These are phyloP conservation scores for Fusarium sp. DNA, from an alignment of 2,329 filamentous ascomycete species.

Conservation along the genomic window DNA sequence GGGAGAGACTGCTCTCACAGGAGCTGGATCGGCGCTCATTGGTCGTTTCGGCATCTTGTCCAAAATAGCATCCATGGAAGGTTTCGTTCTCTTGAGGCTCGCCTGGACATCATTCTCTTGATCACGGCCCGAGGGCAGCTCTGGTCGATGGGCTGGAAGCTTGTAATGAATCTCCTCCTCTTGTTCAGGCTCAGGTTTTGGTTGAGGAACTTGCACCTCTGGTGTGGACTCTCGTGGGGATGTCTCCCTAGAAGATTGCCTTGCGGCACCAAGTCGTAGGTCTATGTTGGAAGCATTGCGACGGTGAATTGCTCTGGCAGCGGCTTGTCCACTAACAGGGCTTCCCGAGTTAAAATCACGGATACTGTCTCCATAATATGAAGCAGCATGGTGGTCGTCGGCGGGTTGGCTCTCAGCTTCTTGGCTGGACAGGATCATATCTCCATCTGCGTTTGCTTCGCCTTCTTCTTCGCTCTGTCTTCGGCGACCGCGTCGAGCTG, in stretches of 20 bases:
- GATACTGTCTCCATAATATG: constrained; percentile 57
- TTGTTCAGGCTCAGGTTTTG: constrained; percentile 33
- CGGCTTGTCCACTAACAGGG: constrained; percentile 63
- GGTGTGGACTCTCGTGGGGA: constrained; percentile 34
- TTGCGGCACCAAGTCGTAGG: constrained; percentile 48
- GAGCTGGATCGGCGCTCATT: constrained; percentile 57
- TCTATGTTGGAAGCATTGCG: constrained; percentile 54
- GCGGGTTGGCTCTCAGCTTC: constrained; percentile 57
- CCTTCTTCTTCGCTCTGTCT: constrained; percentile 64
- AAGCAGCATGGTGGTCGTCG: constrained; percentile 53
- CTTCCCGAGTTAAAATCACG: constrained; percentile 69
- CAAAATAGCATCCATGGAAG: constrained; percentile 63
- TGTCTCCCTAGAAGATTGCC: constrained; percentile 47
- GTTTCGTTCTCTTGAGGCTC: constrained; percentile 72
- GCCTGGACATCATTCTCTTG: constrained; percentile 87
- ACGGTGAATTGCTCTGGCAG: constrained; percentile 56
- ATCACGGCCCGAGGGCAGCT: constrained; percentile 73
- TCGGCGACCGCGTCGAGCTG: constrained; percentile 78
- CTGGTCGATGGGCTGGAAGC: constrained; percentile 54
- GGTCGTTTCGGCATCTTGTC: constrained; percentile 68
- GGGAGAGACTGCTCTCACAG: constrained; percentile 58
- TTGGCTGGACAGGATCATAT: constrained; percentile 53
- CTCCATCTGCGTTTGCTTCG: constrained; percentile 57
- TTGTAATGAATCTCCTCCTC: constrained; percentile 62
- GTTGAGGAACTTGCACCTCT: constrained; percentile 19